Base-by-base conservation (phyloP, 1,284 basidiomycete species). In the Irpex sp. region DNA sequence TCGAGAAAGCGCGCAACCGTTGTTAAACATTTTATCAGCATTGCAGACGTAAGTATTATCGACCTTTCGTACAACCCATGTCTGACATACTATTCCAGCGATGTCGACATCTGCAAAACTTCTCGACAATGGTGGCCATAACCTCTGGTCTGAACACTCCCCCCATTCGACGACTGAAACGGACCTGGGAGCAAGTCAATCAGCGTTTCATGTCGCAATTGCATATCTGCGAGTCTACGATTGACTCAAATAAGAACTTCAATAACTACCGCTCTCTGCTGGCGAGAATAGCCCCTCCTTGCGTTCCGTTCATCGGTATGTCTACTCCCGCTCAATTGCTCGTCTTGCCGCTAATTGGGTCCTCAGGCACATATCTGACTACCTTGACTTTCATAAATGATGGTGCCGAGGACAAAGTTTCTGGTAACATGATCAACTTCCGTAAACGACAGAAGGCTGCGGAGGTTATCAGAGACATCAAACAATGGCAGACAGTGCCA, bases 301-400 rank as follows among this genome's bases (percentile, higher is more conserved):
- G 96, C 75, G 96, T 99, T 0, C 97, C 97, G 4, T 99, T 99
- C 79, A 91, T 99, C 60, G 97, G 95, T 95, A 70, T 69, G 83
- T 76, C 3, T 37, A 40, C 31, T 51, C 55, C 26, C 11, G 2
- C 9, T 6, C 54, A 60, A 13, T 52, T 56, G 9, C 34, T 44
- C 49, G 15, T 38, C 7, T 38, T 59, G 47, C 40, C 37, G 47
- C 61, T 51, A 9, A 26, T 31, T 51, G 36, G 15, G 38, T 26
- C 31, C 7, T 8, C 60, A 97, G 95, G 97, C 70, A 93, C 98
- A 62, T 98, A 97, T 80, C 85, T 99, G 17, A 96, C 96, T 3
- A 94, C 94, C 26, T 82, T 99, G 63, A 96, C 96, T 3, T 98
- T 99, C 77, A 97, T 98, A 74, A 95, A 98, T 75, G 97, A 99